These are phyloP conservation scores for Sedum album DNA, from an alignment of 164 flowering plant species.

Conservation along the genomic window DNA sequence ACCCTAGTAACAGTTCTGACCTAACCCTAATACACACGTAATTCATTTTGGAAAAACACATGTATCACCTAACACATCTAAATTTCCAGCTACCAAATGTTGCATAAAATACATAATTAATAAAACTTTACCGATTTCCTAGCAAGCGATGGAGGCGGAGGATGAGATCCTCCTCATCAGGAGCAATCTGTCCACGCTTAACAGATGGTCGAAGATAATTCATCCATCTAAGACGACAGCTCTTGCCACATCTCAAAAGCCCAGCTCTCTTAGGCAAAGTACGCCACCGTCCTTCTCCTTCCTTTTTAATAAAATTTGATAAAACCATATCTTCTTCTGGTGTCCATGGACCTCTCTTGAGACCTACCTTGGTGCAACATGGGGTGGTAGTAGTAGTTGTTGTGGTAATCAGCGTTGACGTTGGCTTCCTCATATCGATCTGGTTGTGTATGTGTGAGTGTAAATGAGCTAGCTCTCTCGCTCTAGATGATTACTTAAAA, in stretches of 20 bases:
- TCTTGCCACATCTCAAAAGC: conserved; percentile 64
- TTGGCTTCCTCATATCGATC: conserved; percentile 4
- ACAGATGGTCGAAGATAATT: conserved; percentile 64
- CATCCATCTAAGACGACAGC: conserved; percentile 83
- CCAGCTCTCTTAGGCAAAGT: conserved; percentile 58
- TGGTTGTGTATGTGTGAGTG: neutral
- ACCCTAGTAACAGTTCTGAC: neutral
- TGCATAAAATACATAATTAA: neutral
- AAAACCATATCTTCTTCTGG: conserved; percentile 51
- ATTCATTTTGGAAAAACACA: too few relatives aligned
- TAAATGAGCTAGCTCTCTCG: neutral
- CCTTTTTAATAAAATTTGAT: conserved; percentile 27
- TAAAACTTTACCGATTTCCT: conserved; percentile 42
- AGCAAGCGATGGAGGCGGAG: conserved; percentile 69
- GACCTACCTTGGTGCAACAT: conserved; percentile 40
- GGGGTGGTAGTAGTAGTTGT: conserved; percentile 23
- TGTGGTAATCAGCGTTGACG: neutral
- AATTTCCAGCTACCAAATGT: neutral
- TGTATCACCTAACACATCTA: neutral
- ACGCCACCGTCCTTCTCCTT: conserved; percentile 61
- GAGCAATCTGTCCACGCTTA: conserved; percentile 63
- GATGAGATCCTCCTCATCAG: conserved; percentile 72
- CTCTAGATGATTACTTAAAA: neutral
- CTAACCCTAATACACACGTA: neutral
- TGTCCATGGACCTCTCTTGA: conserved; percentile 72